Conservation (phyloP, 495 filamentous ascomycete genomes). For the Penicillium egyptiacum region DNA sequence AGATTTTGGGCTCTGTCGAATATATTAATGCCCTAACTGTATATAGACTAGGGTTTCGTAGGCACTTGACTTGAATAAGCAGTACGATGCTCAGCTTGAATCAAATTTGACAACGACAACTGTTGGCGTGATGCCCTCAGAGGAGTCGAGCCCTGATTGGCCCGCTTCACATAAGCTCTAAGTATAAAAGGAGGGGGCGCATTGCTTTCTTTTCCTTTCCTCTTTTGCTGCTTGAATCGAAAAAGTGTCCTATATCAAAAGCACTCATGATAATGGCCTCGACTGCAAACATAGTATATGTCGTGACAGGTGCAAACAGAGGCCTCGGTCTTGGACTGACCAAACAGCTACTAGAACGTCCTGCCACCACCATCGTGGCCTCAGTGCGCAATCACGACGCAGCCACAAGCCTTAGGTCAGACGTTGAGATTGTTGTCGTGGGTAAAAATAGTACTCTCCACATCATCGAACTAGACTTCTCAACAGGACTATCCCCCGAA, state of each 20-base stretch:
- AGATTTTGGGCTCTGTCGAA: too few species aligned
- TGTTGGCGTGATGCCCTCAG: not conserved
- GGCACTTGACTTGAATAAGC: too few species aligned
- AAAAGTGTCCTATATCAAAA: not conserved
- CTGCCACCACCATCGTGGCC: slow-evolving; percentile 48
- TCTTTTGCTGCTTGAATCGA: not conserved
- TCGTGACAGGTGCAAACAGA: slow-evolving; percentile 42
- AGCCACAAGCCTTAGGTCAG: slow-evolving; percentile 20
- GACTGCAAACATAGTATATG: slow-evolving; percentile 10
- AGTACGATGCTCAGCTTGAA: not conserved
- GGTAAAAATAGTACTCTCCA: slow-evolving; percentile 38
- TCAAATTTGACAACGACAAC: not conserved
- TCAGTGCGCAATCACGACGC: slow-evolving; percentile 38
- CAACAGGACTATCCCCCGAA: slow-evolving; percentile 18
- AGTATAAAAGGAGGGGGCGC: not conserved
- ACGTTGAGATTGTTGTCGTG: slow-evolving; percentile 16
- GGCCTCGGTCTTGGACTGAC: slow-evolving; percentile 51
- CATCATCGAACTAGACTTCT: slow-evolving; percentile 45
- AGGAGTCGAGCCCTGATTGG: slow-evolving; percentile 1
- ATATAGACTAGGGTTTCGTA: too few species aligned
- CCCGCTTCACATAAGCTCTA: not conserved
- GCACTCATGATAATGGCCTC: not conserved
- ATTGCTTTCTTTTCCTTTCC: not conserved
- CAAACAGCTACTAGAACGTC: slow-evolving; percentile 37
- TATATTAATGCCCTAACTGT: too few species aligned